Conservation (phyloP, 345 rosid genomes). For the Kernera saxatilis region DNA sequence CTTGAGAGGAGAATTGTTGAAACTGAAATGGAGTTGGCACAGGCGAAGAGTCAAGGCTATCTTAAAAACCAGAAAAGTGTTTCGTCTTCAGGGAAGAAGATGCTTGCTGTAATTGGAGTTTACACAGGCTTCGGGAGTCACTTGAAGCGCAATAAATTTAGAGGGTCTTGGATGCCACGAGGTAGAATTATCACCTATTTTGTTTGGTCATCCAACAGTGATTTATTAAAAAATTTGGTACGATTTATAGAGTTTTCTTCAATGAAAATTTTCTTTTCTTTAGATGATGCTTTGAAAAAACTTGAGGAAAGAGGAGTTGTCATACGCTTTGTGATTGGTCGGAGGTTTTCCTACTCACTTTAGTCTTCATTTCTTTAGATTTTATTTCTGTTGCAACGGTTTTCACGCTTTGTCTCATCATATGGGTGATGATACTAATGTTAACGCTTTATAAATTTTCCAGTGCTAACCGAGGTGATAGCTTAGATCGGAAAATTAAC, state of each 20-base stretch:
- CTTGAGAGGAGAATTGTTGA: constrained; percentile 84
- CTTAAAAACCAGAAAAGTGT: constrained; percentile 44
- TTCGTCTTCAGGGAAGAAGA: constrained; percentile 49
- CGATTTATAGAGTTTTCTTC: not conserved
- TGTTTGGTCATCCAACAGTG: not conserved
- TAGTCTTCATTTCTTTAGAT: not conserved
- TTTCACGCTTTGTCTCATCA: not conserved
- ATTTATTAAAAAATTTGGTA: not conserved
- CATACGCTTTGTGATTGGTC: constrained; percentile 91
- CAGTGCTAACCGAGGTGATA: constrained; percentile 95
- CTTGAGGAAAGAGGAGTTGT: constrained; percentile 95
- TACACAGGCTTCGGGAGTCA: constrained; percentile 91
- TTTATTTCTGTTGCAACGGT: not conserved
- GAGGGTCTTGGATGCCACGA: constrained; percentile 98
- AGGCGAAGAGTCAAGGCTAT: constrained; percentile 93
- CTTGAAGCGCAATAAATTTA: constrained; percentile 64
- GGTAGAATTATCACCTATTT: constrained; percentile 35
- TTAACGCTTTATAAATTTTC: not conserved
- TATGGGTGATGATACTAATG: not conserved
- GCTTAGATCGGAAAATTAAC: constrained; percentile 82
- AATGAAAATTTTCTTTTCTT: not conserved
- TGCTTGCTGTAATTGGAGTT: constrained; percentile 92
- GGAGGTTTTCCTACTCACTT: constrained; percentile 55
- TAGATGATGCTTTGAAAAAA: constrained; percentile 70
- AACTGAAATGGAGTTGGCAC: constrained; percentile 87